These are phyloP conservation scores for Aspergillus ostianus DNA, from an alignment of 495 filamentous ascomycete species.

Conservation along the genomic window DNA sequence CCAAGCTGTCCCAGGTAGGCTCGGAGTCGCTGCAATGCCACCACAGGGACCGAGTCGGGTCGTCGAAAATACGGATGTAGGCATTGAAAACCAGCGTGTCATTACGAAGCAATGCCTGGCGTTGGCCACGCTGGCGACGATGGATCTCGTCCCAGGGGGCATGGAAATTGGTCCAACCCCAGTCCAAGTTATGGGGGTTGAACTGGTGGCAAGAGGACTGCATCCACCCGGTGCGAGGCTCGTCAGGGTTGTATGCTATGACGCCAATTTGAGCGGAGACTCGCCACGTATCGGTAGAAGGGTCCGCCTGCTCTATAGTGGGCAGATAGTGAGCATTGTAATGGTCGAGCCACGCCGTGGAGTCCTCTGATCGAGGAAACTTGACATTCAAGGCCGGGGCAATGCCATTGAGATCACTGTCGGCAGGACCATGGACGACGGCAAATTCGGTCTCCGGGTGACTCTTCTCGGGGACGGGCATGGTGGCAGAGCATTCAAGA, in stretches of 20 bases:
- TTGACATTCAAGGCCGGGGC: slow-evolving; percentile 31
- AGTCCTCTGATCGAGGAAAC: slow-evolving; percentile 27
- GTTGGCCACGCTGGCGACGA: slow-evolving; percentile 54
- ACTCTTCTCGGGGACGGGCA: slow-evolving; percentile 38
- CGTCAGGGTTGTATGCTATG: slow-evolving; percentile 63
- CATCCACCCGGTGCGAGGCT: slow-evolving; percentile 59
- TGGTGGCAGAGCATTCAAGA: slow-evolving; percentile 56
- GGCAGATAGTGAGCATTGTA: slow-evolving; percentile 33
- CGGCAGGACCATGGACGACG: slow-evolving; percentile 35
- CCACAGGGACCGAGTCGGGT: slow-evolving; percentile 63
- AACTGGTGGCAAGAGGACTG: slow-evolving; percentile 60
- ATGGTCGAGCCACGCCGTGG: slow-evolving; percentile 32
- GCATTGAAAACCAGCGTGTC: slow-evolving; percentile 64
- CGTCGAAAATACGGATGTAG: slow-evolving; percentile 62
- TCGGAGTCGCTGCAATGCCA: slow-evolving; percentile 61
- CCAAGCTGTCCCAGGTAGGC: slow-evolving; percentile 71
- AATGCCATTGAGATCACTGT: slow-evolving; percentile 26
- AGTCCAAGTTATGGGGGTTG: slow-evolving; percentile 57
- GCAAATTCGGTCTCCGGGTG: slow-evolving; percentile 40
- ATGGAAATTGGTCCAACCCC: slow-evolving; percentile 68
- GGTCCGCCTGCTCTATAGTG: slow-evolving; percentile 10
- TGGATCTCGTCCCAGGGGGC: slow-evolving; percentile 61
- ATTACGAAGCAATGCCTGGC: slow-evolving; percentile 59
- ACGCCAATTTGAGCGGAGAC: slow-evolving; percentile 63
- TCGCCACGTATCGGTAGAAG: slow-evolving; percentile 37